Evolutionary conservation across 108 stramenopile species (phyloP).

Genomic region (Cylindrotheca fusiformis): DNA sequence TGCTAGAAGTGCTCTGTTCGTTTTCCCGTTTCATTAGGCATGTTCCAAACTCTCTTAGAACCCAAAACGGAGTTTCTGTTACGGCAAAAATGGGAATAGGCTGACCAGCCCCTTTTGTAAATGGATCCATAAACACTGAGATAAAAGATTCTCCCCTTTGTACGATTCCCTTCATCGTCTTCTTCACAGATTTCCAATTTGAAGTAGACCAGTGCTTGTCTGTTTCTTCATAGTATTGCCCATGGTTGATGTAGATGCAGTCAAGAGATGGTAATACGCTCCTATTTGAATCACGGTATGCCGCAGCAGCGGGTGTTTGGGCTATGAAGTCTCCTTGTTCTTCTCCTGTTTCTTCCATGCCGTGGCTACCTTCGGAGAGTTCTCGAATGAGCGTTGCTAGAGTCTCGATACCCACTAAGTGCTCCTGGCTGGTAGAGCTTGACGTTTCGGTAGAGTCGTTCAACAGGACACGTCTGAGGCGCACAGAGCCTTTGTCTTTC

Average conservation of each 20-base stretch:
- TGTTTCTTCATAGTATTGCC: slow-evolving; percentile 62
- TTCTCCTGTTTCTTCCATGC: slow-evolving; percentile 12
- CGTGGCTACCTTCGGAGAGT: background rate
- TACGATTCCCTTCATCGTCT: slow-evolving; percentile 32
- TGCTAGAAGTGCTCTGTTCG: slow-evolving; percentile 20
- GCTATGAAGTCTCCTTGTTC: background rate
- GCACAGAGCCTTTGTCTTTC: slow-evolving; percentile 61
- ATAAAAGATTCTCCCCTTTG: slow-evolving; percentile 38
- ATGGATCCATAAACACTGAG: slow-evolving; percentile 9
- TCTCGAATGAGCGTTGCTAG: slow-evolving; percentile 51
- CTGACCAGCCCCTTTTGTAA: background rate
- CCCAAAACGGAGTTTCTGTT: slow-evolving; percentile 43
- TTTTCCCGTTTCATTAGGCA: slow-evolving; percentile 32
- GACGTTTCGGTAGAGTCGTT: slow-evolving; percentile 20
- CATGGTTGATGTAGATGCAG: slow-evolving; percentile 67
- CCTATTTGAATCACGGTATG: slow-evolving; percentile 8
- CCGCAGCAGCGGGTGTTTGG: background rate
- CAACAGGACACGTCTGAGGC: slow-evolving; percentile 48
- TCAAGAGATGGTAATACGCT: slow-evolving; percentile 29
- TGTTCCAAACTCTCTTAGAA: slow-evolving; percentile 52
- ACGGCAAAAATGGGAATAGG: slow-evolving; percentile 45
- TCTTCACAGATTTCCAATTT: slow-evolving; percentile 35
- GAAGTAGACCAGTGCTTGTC: slow-evolving; percentile 5
- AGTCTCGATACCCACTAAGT: slow-evolving; percentile 41
- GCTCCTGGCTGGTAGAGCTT: slow-evolving; percentile 44